Percentiles rank a stretch among this genome's conserved stretches.
Evolutionary conservation across 148 eudicot species (phyloP).

Genomic region (Cornus kousa): DNA sequence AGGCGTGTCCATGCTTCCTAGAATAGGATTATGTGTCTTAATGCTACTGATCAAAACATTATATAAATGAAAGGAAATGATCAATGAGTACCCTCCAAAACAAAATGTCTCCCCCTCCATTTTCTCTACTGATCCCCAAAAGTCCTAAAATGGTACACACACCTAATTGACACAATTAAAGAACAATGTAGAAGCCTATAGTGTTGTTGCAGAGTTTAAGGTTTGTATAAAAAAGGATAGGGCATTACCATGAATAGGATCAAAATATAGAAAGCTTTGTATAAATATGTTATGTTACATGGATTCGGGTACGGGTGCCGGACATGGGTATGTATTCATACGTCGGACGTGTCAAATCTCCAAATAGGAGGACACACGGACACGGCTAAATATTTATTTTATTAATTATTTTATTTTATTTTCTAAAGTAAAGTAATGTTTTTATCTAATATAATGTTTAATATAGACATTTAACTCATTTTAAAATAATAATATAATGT

Average conservation of each 20-base stretch:
- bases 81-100: conserved; percentile 3
- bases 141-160: background rate
- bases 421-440: too few species aligned
- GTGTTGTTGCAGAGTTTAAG: conserved; percentile 1
- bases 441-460: too few species aligned
- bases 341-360: too few species aligned
- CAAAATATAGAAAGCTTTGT: background rate
- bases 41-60: background rate
- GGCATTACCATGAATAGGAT: background rate
- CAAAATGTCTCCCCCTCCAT: background rate
- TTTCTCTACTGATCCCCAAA: background rate
- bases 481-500: too few species aligned
- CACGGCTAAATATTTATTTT: too few species aligned
- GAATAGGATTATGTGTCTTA: background rate
- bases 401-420: too few species aligned
- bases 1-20: too few species aligned
- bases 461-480: too few species aligned
- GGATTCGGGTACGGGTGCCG: too few species aligned
- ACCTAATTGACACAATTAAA: background rate
- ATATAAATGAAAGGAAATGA: background rate
- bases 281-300: too few species aligned
- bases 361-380: too few species aligned
- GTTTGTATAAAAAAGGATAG: background rate
- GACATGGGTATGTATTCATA: too few species aligned
- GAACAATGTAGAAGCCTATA: conserved; percentile 6